Conservation (phyloP, 129 eudicot genomes). For the Artemisia argyi region DNA sequence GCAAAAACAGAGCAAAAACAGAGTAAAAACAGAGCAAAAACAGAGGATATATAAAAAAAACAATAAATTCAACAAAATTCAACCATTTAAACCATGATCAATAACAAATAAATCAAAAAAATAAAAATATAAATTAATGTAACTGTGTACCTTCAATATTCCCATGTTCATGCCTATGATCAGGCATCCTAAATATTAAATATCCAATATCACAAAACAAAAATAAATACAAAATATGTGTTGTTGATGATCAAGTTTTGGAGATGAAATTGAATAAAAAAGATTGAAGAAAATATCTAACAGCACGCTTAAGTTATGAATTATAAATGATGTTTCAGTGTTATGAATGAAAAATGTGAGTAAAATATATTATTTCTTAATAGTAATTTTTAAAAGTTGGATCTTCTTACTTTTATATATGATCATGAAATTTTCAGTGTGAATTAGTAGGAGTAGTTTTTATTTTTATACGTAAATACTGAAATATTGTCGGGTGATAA, state of each 20-base stretch:
- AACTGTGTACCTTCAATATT: slow-evolving; percentile 45
- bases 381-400: slow-evolving; percentile 24
- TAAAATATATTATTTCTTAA: not conserved
- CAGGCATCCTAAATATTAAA: not conserved
- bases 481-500: slow-evolving; percentile 35
- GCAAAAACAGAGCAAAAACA: not conserved
- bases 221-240: not conserved
- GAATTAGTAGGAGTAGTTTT: slow-evolving; percentile 31
- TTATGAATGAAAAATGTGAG: slow-evolving; percentile 7
- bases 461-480: slow-evolving; percentile 36
- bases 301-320: slow-evolving; percentile 32
- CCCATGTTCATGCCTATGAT: slow-evolving; percentile 23
- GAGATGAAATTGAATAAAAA: slow-evolving; percentile 18
- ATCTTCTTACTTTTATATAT: slow-evolving; percentile 28
- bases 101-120: not conserved
- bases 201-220: slow-evolving; percentile 7
- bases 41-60: not conserved
- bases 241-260: slow-evolving; percentile 7
- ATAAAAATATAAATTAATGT: not conserved
- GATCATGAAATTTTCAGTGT: slow-evolving; percentile 29
- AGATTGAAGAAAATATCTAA: not conserved
- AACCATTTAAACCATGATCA: not conserved
- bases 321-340: slow-evolving; percentile 8
- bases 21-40: slow-evolving; percentile 15
- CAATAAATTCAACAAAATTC: not conserved